Conservation (phyloP, 495 filamentous ascomycete species). For the Penicillium waksmanii region DNA sequence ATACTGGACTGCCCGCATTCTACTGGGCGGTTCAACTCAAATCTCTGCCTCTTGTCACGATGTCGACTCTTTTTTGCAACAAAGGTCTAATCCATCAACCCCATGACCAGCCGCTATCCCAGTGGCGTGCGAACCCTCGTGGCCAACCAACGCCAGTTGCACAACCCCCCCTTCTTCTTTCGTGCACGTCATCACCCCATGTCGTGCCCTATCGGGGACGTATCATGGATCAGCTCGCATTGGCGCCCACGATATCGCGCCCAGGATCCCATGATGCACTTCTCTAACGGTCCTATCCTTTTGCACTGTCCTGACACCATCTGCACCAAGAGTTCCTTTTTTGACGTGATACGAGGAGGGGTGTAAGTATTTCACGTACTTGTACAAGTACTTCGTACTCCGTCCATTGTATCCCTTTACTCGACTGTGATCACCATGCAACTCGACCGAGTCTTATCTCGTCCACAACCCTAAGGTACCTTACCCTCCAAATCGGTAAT, state of each 20-base stretch:
- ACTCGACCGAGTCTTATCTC: no score
- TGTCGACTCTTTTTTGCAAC: neutral
- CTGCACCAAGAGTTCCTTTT: neutral
- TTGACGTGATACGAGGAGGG: constrained; percentile 1
- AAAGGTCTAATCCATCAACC: constrained; percentile 4
- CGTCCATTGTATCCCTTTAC: neutral
- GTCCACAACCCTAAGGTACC: no score
- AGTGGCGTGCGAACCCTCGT: constrained; percentile 33
- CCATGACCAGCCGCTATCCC: constrained; percentile 28
- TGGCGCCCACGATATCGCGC: constrained; percentile 2
- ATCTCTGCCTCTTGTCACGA: neutral
- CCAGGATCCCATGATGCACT: constrained; percentile 5
- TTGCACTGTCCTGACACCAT: neutral
- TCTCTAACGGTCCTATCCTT: neutral
- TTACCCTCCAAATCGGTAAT: neutral
- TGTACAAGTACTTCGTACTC: neutral
- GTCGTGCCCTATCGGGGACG: constrained; percentile 19
- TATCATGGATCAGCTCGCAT: constrained; percentile 15
- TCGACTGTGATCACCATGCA: neutral
- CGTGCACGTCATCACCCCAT: constrained; percentile 13
- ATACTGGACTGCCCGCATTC: constrained; percentile 2
- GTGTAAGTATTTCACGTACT: neutral
- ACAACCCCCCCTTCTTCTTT: constrained; percentile 16
- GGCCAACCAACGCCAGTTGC: constrained; percentile 25
- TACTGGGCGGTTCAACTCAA: neutral